Evolutionary conservation across 2,329 filamentous ascomycete genomes (phyloP), one percentile per base, ranked within the genome.

Genomic region (Botrytis deweyae): DNA sequence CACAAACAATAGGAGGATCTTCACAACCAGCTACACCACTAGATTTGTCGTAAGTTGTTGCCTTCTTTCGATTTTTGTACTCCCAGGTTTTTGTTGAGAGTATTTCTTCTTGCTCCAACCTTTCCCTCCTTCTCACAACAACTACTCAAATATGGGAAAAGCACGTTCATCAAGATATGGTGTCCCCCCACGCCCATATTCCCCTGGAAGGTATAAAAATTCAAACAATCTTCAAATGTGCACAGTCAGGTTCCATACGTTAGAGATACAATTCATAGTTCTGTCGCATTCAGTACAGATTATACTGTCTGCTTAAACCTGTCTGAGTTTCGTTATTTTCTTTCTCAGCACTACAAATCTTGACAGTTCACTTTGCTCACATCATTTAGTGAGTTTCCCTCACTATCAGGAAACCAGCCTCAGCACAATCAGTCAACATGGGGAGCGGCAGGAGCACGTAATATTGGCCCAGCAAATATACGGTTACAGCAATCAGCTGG

Each of bases 11-110:
- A 79, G 87, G 74, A 69, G 79, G 86, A 79, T 88, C 88, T 76
- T 90, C 89, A 74, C 89, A 90, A 82, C 86, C 88, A 78, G 84
- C 87, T 77, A 89, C 89, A 76, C 86, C 89, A 61, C 82, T 91
- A 75, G 90, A 92, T 81, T 84, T 88, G 73, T 90, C 89, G 89
- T 91, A 88, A 83, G 89, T 90, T 22, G 33, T 62, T 16, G 77
- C 78, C 78, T 80, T 81, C 18, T 68, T n/a, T 62, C 49, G 55
- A 29, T 40, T 33, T 40, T 65, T n/a, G 52, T 46, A 68, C 55
- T 78, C 70, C 22, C 52, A 29, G 40, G 29, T 38, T 72, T 66
- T 75, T 62, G 10, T 49, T 42, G 36, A 69, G 40, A 58, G 10
- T 12, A 38, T 49, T 20, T n/a, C 40, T 64, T 64, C 33, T 61